phyloP scores from a whole-genome alignment of 257 asterid genomes.

The Fraxinus quadrangulata region DNA sequence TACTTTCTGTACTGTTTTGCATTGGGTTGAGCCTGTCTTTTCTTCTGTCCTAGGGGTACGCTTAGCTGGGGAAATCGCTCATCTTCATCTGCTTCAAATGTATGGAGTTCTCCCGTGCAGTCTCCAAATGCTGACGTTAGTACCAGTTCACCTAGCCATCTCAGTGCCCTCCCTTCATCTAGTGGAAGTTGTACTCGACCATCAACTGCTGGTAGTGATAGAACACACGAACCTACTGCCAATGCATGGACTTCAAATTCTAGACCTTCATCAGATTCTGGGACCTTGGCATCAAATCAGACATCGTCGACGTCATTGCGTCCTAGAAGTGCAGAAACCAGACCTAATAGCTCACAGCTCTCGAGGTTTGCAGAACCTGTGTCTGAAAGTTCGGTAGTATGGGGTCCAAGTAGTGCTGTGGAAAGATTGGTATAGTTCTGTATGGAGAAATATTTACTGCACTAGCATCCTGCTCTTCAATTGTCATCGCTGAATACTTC shows the following conservation, averaged over 20 bases:
- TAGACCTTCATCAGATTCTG: conserved; percentile 97
- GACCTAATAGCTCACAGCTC: conserved; percentile 89
- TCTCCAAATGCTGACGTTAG: conserved; percentile 84
- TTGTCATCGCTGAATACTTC: not conserved
- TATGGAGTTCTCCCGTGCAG: conserved; percentile 71
- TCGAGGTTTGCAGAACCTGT: conserved; percentile 90
- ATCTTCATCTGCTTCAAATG: conserved; percentile 79
- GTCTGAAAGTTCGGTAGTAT: conserved; percentile 54
- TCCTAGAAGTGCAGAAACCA: conserved; percentile 94
- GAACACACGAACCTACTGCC: conserved; percentile 58
- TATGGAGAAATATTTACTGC: not conserved
- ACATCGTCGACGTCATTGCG: conserved; percentile 65
- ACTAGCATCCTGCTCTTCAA: conserved; percentile 8
- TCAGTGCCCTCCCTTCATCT: conserved; percentile 83
- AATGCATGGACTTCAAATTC: conserved; percentile 84
- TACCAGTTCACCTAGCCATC: conserved; percentile 69
- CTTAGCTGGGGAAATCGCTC: conserved; percentile 89
- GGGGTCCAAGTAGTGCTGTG: conserved; percentile 58
- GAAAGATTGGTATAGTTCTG: conserved; percentile 71
- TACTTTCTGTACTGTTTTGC: conserved; percentile 22
- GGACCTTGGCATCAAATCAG: conserved; percentile 74
- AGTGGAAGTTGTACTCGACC: conserved; percentile 97
- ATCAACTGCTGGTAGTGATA: conserved; percentile 89
- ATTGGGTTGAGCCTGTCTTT: conserved; percentile 28
- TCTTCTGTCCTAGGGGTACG: conserved; percentile 65